Conservation (phyloP, 805 yeast species). For the Saturnispora mendoncae region DNA sequence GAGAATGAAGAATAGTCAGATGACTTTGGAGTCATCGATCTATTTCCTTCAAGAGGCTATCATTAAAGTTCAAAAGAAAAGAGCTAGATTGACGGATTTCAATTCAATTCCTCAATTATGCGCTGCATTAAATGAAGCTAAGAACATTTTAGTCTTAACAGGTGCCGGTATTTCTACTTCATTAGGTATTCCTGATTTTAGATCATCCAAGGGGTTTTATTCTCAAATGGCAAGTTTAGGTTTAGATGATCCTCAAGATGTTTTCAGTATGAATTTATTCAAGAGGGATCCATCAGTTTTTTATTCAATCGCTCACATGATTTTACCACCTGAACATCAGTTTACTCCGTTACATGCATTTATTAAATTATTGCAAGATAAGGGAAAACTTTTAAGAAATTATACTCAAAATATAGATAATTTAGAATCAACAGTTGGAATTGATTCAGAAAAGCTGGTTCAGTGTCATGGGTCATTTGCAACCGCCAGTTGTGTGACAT, state of each 20-base stretch:
- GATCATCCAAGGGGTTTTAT: slow-evolving; percentile 83
- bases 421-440: slow-evolving; percentile 73
- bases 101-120: slow-evolving; percentile 51
- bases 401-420: slow-evolving; percentile 91
- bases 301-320: slow-evolving; percentile 78
- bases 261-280: slow-evolving; percentile 68
- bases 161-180: slow-evolving; percentile 94
- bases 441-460: slow-evolving; percentile 53
- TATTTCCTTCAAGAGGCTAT: slow-evolving; percentile 54
- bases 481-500: slow-evolving; percentile 73
- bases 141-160: slow-evolving; percentile 63
- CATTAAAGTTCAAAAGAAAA: slow-evolving; percentile 47
- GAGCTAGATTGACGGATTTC: slow-evolving; percentile 47
- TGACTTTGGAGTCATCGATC: slow-evolving; percentile 25
- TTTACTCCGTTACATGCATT: slow-evolving; percentile 78
- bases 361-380: slow-evolving; percentile 62
- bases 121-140: slow-evolving; percentile 43
- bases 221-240: slow-evolving; percentile 59
- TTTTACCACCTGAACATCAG: slow-evolving; percentile 61
- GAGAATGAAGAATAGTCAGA: slow-evolving; percentile 4
- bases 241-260: slow-evolving; percentile 82
- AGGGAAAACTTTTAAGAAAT: slow-evolving; percentile 68
- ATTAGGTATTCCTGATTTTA: slow-evolving; percentile 84
- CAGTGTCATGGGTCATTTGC: slow-evolving; percentile 95
- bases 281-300: slow-evolving; percentile 69